Base-by-base conservation (phyloP, 768 basidiomycete species). In the Mycena sanguinolenta region DNA sequence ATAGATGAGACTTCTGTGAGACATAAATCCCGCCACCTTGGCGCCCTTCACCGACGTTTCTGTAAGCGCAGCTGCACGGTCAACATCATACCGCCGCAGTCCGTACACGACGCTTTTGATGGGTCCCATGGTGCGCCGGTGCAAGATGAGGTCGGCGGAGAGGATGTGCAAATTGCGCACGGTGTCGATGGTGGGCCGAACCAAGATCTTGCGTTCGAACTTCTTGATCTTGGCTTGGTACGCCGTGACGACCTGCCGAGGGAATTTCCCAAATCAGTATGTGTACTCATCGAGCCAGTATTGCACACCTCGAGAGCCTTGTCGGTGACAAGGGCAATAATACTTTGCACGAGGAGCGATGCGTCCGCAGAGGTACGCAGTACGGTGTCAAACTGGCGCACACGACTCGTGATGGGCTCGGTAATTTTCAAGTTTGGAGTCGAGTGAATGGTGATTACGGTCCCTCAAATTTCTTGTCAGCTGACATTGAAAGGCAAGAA, bases 111-210 rank as follows among this genome's bases (percentile, higher is more conserved):
- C 81, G 0, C 89, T 88, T 76, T 88, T 91, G 75, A 95, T 85
- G 0, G 93, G 93, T 36, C 88, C 90, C 21, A 93, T 83, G 2
- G 92, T 92, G 25, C 92, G 88, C 75, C 92, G 93, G 78, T 92
- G 91, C 44, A 93, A 80, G 60, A 89, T 90, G 4, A 95, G 84
- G 74, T 95, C 92, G 25, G 91, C 92, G 58, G 90, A 90, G 32
- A 93, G 84, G 66, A 95, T 91, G 75, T 94, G 93, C 54, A 95
- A 77, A 49, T 84, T 79, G 61, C 86, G 83, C n/a, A 94, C 92
- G 25, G 86, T 89, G 66, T 84, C 81, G 82, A 92, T 88, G 58
- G 85, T 83, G 1, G 91, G 87, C 73, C 84, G 87, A 19, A 90
- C 70, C n/a, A 94, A 81, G 42, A 93, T 85, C 19, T 82, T 78